Evolutionary conservation across 495 filamentous ascomycete genomes (phyloP), one percentile per base, ranked within the genome.

Genomic region (Podospora tetraspora): DNA sequence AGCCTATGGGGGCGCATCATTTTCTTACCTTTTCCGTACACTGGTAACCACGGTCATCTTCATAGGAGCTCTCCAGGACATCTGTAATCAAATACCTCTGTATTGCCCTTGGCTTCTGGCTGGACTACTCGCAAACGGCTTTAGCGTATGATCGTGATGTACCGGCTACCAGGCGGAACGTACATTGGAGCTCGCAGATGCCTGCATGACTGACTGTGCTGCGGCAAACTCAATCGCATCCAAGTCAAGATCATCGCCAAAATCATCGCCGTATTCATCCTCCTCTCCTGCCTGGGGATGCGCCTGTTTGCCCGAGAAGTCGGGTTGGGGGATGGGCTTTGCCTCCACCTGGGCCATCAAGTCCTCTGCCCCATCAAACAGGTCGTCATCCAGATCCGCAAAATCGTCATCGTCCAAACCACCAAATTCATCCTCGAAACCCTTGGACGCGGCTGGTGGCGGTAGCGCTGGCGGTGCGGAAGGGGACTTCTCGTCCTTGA

Each of bases 31-130:
- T 93, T 76, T 96, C 91, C 37, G 83, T 81, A 57, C 82, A 84
- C 61, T 81, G 78, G 70, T 83, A 82, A 61, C 91, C 90, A 72
- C 81, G 85, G 16, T 83, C 77, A 76, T 85, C 87, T 66, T 79
- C 78, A 79, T 92, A 95, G 27, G 85, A 80, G 71, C 83, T 83
- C 68, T 92, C 84, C 32, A 88, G 84, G 70, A 92, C 85, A 70
- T 89, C 86, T 69, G 88, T 90, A 66, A 96, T 82, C 59, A 91
- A 80, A 79, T 94, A 96, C 63, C 93, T 89, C 75, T 95, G 91
- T 72, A 96, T 93, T 57, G 87, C 86, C 79, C 85, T 86, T 67
- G 84, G 80, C 76, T 86, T 87, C 76, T 87, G 79, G 59, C 74
- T 78, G 43, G 82, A 75, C 84, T 87, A 78, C 73, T 58, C 34